Evolutionary conservation across 805 yeast species (phyloP).

Genomic region (Hanseniaspora singularis): DNA sequence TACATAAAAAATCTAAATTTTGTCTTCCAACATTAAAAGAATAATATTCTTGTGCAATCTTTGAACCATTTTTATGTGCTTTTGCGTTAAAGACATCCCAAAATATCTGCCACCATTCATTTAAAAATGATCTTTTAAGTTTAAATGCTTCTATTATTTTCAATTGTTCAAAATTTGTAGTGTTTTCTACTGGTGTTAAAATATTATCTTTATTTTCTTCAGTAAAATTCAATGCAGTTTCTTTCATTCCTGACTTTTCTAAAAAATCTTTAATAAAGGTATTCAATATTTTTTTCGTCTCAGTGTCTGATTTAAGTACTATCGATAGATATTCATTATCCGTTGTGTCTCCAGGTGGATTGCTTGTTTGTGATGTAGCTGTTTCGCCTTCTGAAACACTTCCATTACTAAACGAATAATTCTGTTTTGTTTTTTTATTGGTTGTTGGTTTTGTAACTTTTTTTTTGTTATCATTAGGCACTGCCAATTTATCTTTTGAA

Average conservation of each 20-base stretch:
- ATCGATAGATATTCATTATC: neutral
- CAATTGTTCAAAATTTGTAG: slow-evolving; percentile 8
- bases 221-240: slow-evolving; percentile 62
- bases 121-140: slow-evolving; percentile 62
- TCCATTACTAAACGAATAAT: no score
- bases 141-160: slow-evolving; percentile 29
- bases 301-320: neutral
- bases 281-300: slow-evolving; percentile 46
- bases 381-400: no score
- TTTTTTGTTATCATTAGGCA: neutral
- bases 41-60: slow-evolving; percentile 58
- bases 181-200: slow-evolving; percentile 26
- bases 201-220: slow-evolving; percentile 49
- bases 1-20: slow-evolving; percentile 44
- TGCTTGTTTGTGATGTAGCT: neutral
- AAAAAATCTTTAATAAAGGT: slow-evolving; percentile 81
- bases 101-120: slow-evolving; percentile 93
- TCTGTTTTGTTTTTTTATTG: no score
- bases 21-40: slow-evolving; percentile 50
- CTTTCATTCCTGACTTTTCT: slow-evolving; percentile 55
- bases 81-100: slow-evolving; percentile 88
- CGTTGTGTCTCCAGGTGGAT: neutral
- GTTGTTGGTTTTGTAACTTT: neutral
- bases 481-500: neutral
- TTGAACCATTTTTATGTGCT: slow-evolving; percentile 51